These are phyloP conservation scores for Fusarium sp. DNA, from an alignment of 2,329 filamentous ascomycete genomes.

Conservation along the genomic window DNA sequence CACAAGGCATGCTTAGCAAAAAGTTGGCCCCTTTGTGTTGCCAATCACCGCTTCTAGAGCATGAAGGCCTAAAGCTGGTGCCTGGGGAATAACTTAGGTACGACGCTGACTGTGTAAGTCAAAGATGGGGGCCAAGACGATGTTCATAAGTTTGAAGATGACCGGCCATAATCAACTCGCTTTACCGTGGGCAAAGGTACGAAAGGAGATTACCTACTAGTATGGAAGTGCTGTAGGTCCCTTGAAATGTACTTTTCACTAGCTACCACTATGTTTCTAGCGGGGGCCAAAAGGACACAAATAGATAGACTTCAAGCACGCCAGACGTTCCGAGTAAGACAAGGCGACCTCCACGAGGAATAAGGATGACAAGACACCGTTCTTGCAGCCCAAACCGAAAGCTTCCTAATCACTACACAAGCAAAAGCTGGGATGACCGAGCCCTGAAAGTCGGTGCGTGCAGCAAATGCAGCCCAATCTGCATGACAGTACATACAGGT, in stretches of 20 bases:
- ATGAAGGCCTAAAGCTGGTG: constrained; percentile 36
- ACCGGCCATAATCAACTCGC: neutral
- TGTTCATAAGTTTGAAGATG: neutral
- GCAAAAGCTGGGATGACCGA: constrained; percentile 29
- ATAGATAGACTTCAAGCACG: constrained; percentile 1
- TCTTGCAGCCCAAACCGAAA: constrained; percentile 29
- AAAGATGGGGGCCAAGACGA: constrained; percentile 27
- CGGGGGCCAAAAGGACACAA: neutral
- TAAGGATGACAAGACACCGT: constrained; percentile 16
- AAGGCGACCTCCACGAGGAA: constrained; percentile 24
- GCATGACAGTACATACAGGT: constrained; percentile 37
- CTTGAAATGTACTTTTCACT: neutral
- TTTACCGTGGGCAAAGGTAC: neutral
- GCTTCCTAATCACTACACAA: constrained; percentile 35
- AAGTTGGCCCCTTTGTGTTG: constrained; percentile 34
- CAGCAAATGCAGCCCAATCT: constrained; percentile 43
- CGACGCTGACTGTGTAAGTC: constrained; percentile 42
- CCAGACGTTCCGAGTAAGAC: constrained; percentile 7
- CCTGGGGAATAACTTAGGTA: constrained; percentile 29
- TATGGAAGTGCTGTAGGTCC: neutral
- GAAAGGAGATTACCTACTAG: neutral
- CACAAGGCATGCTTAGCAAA: constrained; percentile 32
- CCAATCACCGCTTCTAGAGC: constrained; percentile 27
- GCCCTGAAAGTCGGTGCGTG: constrained; percentile 34
- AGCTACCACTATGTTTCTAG: neutral